Evolutionary conservation across 1,284 basidiomycete genomes (phyloP).

Genomic region (Tylopilus sp.): DNA sequence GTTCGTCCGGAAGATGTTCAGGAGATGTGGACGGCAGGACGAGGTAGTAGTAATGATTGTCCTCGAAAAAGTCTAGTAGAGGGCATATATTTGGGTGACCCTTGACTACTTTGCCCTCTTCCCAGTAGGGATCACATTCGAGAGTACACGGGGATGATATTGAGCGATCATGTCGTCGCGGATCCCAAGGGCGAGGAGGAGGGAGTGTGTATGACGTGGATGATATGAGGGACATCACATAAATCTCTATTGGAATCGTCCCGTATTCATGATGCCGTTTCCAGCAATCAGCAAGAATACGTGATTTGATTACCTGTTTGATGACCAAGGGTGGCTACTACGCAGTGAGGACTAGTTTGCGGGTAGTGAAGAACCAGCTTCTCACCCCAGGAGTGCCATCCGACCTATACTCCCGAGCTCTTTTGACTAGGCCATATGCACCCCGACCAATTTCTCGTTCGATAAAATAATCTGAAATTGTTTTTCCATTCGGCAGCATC

Average conservation of each 20-base stretch:
- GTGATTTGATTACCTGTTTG: conserved; percentile 98
- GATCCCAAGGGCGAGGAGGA: conserved; percentile 76
- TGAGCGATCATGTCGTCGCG: conserved; percentile 41
- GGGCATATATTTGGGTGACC: conserved; percentile 93
- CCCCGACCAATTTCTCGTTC: conserved; percentile 89
- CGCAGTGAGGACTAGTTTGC: conserved; percentile 17
- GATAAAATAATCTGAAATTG: conserved; percentile 77
- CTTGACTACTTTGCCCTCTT: conserved; percentile 65
- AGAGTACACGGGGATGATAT: conserved; percentile 9
- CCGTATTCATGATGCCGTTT: conserved; percentile 93
- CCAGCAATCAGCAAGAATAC: conserved; percentile 99
- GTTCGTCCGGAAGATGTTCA: conserved; percentile 48
- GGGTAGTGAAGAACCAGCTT: conserved; percentile 11
- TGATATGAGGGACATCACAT: conserved; percentile 91
- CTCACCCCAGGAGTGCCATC: conserved; percentile 83
- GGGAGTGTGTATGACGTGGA: conserved; percentile 72
- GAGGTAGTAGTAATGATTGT: conserved; percentile 95
- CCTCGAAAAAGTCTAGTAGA: conserved; percentile 96
- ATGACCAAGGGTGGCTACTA: conserved; percentile 75
- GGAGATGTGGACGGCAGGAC: conserved; percentile 71
- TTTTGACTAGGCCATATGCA: conserved; percentile 96
- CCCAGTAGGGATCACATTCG: conserved; percentile 46
- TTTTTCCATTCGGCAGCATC: conserved; percentile 55
- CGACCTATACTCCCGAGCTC: conserved; percentile 73
- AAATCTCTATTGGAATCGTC: conserved; percentile 98